Conservation (phyloP, 768 basidiomycete species). For the Serendipita vermifera region DNA sequence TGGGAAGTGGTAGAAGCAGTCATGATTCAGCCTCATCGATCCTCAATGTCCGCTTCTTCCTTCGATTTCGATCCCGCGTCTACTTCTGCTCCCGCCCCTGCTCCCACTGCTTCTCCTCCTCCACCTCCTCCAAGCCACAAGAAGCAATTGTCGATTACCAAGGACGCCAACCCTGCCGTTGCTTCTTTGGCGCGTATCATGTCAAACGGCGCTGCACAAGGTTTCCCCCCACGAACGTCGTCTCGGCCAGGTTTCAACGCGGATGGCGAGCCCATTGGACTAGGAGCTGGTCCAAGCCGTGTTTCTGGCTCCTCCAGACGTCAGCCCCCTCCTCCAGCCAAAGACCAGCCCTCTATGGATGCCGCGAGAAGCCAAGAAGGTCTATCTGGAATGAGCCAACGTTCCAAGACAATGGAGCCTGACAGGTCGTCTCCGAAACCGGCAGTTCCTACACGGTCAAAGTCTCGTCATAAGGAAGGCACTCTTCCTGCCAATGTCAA, state of each 20-base stretch:
- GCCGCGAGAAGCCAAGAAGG: neutral
- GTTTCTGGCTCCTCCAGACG: neutral
- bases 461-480: neutral
- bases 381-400: too few species aligned
- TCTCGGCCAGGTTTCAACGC: constrained; percentile 1
- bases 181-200: too few species aligned
- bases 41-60: too few species aligned
- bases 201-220: too few species aligned
- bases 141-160: too few species aligned
- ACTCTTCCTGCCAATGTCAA: neutral
- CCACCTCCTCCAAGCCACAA: too few species aligned
- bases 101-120: too few species aligned
- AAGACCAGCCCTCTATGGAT: neutral
- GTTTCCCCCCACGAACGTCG: neutral
- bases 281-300: neutral
- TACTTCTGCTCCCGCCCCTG: too few species aligned
- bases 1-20: constrained; percentile 6
- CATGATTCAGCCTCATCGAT: constrained; percentile 2
- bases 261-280: neutral
- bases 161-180: too few species aligned
- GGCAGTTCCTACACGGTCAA: neutral
- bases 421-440: too few species aligned
- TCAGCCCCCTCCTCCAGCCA: neutral
- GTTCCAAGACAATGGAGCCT: constrained; percentile 1
- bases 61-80: too few species aligned